Base-by-base conservation (phyloP, 75 land plant genomes). In the Picea sitchensis region DNA sequence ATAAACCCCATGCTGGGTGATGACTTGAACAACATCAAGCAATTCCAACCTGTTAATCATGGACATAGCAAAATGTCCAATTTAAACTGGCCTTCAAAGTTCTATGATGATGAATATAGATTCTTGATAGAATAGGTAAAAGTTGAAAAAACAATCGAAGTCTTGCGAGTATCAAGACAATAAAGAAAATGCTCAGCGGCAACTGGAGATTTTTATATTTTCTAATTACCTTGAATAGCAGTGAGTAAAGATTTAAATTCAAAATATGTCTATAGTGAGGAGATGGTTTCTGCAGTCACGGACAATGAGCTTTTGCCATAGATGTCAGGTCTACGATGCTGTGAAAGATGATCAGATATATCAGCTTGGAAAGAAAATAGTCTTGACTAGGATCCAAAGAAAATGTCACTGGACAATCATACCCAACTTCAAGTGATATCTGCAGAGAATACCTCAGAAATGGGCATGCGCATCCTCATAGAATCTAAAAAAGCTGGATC, bases 401-500 rank as follows among this genome's bases (percentile, higher is more conserved):
- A 71, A 71, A 41, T 71, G 73, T 9, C 20, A 71, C 23, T 38
- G 15, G n/a, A 71, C 36, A 71, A 71, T 44, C 12, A 71, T 3
- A 71, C n/a, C 73, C 54, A 38, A 44, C 54, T 18, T 41, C n/a
- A 7, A 67, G 17, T 17, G 36, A 44, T 44, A n/a, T 71, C 30
- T 68, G 56, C n/a, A n/a, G 31, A 61, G 51, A 38, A 80, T 79
- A 92, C 94, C 87, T 86, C 71, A 30, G 86, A 73, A 36, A 92
- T 81, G 31, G 94, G 94, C 92, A 92, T 90, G 61, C 80, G 84
- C 38, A 84, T 75, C 76, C 94, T 84, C 51, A 92, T 90, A 58
- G 94, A 86, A 78, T 92, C 86, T 61, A 90, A 78, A 34, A 79
- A 56, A 59, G 87, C 80, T 41, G 90, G 79, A 80, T 92, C 89